Evolutionary conservation across 768 basidiomycete genomes (phyloP).

Genomic region (Albatrellus ellisii): DNA sequence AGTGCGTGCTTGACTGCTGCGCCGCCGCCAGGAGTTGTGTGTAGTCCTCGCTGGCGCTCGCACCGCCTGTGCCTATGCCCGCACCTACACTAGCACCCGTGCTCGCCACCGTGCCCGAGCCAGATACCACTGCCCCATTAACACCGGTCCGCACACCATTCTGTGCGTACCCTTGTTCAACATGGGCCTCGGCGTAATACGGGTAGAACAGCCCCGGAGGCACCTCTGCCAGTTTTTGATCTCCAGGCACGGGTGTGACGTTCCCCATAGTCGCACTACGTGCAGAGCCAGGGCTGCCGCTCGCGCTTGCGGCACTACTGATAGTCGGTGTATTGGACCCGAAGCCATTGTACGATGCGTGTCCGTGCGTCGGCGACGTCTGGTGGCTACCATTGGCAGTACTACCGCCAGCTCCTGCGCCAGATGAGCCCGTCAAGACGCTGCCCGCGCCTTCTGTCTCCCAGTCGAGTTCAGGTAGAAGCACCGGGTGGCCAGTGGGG

Average conservation of each 20-base stretch:
- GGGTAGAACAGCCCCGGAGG: conserved; percentile 66
- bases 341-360: conserved; percentile 21
- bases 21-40: conserved; percentile 46
- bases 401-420: conserved; percentile 1
- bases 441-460: conserved; percentile 24
- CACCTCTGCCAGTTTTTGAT: conserved; percentile 43
- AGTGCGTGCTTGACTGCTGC: conserved; percentile 39
- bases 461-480: conserved; percentile 33
- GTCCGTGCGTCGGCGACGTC: conserved; percentile 22
- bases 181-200: conserved; percentile 47
- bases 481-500: conserved; percentile 22
- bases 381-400: conserved; percentile 10
- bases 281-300: neutral
- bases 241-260: conserved; percentile 6
- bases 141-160: conserved; percentile 2
- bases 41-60: conserved; percentile 26
- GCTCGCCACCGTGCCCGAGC: conserved; percentile 1
- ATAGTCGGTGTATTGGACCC: conserved; percentile 15
- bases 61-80: conserved; percentile 8
- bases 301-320: conserved; percentile 8
- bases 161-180: neutral
- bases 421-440: conserved; percentile 7
- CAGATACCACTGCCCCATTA: neutral
- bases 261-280: conserved; percentile 1
- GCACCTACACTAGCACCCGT: neutral